Base-by-base conservation (phyloP, 805 yeast species). In the Wickerhamiella australiensis region DNA sequence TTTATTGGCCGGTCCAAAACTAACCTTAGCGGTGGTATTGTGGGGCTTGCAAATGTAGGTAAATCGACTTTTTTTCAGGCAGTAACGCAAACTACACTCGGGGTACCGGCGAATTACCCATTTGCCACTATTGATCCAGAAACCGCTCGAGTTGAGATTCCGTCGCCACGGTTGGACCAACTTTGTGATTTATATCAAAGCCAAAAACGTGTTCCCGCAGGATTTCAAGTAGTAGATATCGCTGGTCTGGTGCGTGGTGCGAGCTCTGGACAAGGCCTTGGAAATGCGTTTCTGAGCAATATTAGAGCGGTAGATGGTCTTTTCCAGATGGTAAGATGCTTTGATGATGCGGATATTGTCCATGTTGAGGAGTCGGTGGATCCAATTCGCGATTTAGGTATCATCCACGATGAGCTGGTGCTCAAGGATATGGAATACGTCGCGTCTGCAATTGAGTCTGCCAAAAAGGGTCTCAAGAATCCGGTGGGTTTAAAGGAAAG, bases 91-190 rank as follows among this genome's bases (percentile, higher is more conserved):
- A 85, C 88, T 58, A 86, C 88, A 44, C 72, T 92, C 57, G 97
- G 98, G 55, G 87, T 76, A 71, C 97, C 98, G 50, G 98, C 97
- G 52, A 90, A 90, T 68, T 90, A 88, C 67, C 98, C 98, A 22
- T 90, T 86, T 65, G 98, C 98, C 40, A 90, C 98, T 50, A 86
- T 86, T 65, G 96, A 90, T 59, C 97, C 98, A 49, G 97, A 92
- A 71, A 96, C 90, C 72, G 96, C 97, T 43, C 79, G 94, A 65
- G 95, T 90, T 50, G 78, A 80, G 57, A 97, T 92, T 53, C 96
- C 96, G 60, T 85, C 95, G 53, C 77, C 82, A 54, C 79, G 95
- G 66, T 79, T 92, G 61, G 94, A 90, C 61, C 76, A 73, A 54
- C 75, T 92, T 48, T 75, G 77, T 60, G 76, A 76, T 47, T 52